A percentile compares a stretch with the other conserved stretches of the same genome.
Evolutionary conservation across 345 rosid genomes (phyloP).

Genomic region (Camelina laxa): DNA sequence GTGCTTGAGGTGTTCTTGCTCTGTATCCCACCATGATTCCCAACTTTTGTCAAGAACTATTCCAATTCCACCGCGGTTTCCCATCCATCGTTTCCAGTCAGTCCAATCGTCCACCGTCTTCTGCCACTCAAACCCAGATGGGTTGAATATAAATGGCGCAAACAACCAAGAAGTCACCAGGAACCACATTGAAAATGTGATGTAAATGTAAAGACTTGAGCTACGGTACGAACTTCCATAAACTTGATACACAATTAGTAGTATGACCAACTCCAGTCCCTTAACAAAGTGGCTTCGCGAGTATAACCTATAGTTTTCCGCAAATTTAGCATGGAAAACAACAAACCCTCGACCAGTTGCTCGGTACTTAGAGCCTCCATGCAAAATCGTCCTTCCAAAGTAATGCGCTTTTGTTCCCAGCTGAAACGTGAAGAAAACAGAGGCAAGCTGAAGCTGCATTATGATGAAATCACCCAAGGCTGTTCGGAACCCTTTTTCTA

Average conservation of each 20-base stretch:
- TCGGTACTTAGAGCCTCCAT: slow-evolving; percentile 85
- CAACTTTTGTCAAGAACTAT: slow-evolving; percentile 71
- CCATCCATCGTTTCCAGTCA: slow-evolving; percentile 99
- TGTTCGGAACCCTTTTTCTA: slow-evolving; percentile 89
- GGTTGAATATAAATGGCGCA: slow-evolving; percentile 93
- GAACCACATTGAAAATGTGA: slow-evolving; percentile 93
- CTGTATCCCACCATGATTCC: slow-evolving; percentile 99
- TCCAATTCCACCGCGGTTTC: slow-evolving; percentile 92
- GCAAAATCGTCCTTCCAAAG: slow-evolving; percentile 91
- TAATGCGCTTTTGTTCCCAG: slow-evolving; percentile 96
- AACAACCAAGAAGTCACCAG: slow-evolving; percentile 92
- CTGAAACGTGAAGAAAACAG: slow-evolving; percentile 95
- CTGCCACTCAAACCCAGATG: slow-evolving; percentile 98
- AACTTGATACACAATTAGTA: slow-evolving; percentile 72
- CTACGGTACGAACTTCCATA: slow-evolving; percentile 76
- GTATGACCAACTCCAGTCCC: slow-evolving; percentile 76
- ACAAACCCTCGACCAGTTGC: slow-evolving; percentile 94
- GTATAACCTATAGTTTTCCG: slow-evolving; percentile 83
- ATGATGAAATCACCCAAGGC: slow-evolving; percentile 89
- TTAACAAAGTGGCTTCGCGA: slow-evolving; percentile 96
- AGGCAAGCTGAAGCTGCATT: slow-evolving; percentile 97
- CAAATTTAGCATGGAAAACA: slow-evolving; percentile 90
- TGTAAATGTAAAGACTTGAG: slow-evolving; percentile 69
- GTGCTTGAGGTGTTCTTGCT: slow-evolving; percentile 81
- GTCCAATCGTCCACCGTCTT: slow-evolving; percentile 97